phyloP scores from a whole-genome alignment of 169 alveolate species.

The Plasmodium adleri region DNA sequence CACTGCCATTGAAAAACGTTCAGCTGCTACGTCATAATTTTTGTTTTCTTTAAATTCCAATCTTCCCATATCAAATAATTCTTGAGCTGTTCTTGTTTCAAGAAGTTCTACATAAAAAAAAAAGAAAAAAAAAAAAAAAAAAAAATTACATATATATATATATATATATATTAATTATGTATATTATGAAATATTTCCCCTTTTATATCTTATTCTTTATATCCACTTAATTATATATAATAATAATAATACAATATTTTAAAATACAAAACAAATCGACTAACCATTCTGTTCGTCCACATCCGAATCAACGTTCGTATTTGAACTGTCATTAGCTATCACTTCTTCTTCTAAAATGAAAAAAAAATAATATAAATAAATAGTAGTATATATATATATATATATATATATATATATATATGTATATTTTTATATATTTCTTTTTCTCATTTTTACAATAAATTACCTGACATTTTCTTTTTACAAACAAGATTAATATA shows the following conservation, averaged over 20 bases:
- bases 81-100: conserved; percentile 62
- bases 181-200: no score
- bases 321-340: conserved; percentile 44
- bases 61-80: conserved; percentile 69
- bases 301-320: conserved; percentile 57
- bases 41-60: conserved; percentile 71
- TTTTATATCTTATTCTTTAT: no score
- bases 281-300: conserved; percentile 66
- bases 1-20: conserved; percentile 71
- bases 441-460: no score
- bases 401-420: no score
- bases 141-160: neutral
- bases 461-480: conserved; percentile 59
- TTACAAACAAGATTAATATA: conserved; percentile 4
- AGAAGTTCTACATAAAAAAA: conserved; percentile 26
- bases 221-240: no score
- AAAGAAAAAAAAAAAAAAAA: neutral
- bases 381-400: neutral
- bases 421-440: no score
- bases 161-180: neutral
- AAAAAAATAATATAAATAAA: neutral
- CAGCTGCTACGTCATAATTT: conserved; percentile 67
- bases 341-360: conserved; percentile 40
- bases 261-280: neutral
- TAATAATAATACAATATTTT: no score